Base-by-base conservation (phyloP, 1,284 basidiomycete genomes). In the Anthracocystis panici-leucophaei region DNA sequence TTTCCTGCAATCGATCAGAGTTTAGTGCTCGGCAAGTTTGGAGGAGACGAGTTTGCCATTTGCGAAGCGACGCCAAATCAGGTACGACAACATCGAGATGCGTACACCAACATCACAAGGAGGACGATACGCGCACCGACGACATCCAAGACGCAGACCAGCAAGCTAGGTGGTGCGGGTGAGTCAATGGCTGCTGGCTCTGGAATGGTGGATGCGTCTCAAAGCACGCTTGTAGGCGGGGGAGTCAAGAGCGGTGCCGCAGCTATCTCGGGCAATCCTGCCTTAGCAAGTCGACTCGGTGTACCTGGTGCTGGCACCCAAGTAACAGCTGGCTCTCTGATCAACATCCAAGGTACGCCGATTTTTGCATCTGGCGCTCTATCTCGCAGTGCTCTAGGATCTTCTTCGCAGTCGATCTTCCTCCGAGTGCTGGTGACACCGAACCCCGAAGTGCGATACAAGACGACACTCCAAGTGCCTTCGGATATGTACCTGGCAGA, bases 401-500 rank as follows among this genome's bases (percentile, higher is more conserved):
- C 72, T 7, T 75, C 77, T 2, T 60, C 59, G 0, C 64, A 78
- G 40, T 63, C 68, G 25, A 78, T 82, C 71, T 82, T 82, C 66
- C 55, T 82, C 12, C 71, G 81, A 6, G 75, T 82, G 40, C 61
- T 81, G 35, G 68, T 82, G 57, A 82, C 78, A n/a, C 78, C 81
- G 1, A 80, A 81, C 29, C 57, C 62, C 1, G 74, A 80, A 38
- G 80, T 83, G 52, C 71, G 73, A 14, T 80, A 82, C 74, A 83
- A 78, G 69, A 85, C 84, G 31, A 86, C 83, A n/a, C 54, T 87
- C 14, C 78, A 86, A 38, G 85, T 87, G 14, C 80, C 93, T 3
- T 73, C 72, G 16, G 94, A 93, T n/a, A 97, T 94, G 91, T 99
- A 97, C 86, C 92, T 98, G 89, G 93, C 94, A 61, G 95, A 99